phyloP scores from a whole-genome alignment of 2,329 filamentous ascomycete genomes.

The Sporothrix brasiliensis region DNA sequence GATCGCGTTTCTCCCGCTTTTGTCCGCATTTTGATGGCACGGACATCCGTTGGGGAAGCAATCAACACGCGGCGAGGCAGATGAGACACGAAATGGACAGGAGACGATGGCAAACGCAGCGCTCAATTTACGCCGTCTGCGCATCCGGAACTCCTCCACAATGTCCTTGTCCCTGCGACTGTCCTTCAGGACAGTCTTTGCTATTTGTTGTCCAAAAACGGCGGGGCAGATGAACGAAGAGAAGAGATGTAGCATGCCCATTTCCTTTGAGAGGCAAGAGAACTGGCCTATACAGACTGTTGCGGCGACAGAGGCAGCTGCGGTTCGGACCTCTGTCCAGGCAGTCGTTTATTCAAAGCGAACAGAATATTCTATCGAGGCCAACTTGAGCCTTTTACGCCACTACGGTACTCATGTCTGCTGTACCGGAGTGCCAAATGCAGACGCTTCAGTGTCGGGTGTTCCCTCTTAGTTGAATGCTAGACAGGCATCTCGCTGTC shows the following conservation, averaged over 20 bases:
- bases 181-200: background rate
- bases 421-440: no score
- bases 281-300: background rate
- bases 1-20: background rate
- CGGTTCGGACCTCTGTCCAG: background rate
- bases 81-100: background rate
- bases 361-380: no score
- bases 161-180: background rate
- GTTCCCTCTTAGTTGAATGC: background rate
- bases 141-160: conserved; percentile 22
- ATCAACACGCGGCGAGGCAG: background rate
- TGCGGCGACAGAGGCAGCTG: background rate
- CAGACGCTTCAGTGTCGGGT: background rate
- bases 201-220: background rate
- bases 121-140: background rate
- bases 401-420: no score
- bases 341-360: background rate
- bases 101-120: background rate
- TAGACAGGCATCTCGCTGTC: background rate
- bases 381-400: no score
- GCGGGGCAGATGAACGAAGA: background rate
- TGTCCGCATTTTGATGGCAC: background rate
- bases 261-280: no score
- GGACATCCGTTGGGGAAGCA: conserved; percentile 29
- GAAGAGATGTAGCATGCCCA: no score